phyloP scores from a whole-genome alignment of 106 monocot genomes.

The Gastrodia elata region DNA sequence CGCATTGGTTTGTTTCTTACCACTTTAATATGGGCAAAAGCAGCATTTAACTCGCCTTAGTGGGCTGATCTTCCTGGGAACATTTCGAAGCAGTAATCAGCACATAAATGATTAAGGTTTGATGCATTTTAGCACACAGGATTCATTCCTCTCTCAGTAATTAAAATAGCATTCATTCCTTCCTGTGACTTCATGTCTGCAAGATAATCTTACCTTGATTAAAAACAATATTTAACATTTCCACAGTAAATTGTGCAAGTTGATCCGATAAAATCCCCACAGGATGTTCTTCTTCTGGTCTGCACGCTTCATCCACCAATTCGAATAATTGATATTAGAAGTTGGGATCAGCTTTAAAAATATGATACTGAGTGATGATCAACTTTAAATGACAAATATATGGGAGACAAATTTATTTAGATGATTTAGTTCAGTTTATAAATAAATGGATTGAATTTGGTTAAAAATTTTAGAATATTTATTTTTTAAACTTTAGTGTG shows the following conservation, averaged over 20 bases:
- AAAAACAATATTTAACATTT: background rate
- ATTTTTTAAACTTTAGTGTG: too few relatives aligned
- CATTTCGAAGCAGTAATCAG: conserved; percentile 4
- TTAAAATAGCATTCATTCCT: background rate
- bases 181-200: background rate
- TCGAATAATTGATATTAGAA: background rate
- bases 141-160: background rate
- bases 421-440: too few relatives aligned
- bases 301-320: background rate
- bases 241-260: background rate
- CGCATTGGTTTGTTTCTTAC: background rate
- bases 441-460: too few relatives aligned
- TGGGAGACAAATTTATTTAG: too few relatives aligned
- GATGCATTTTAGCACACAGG: background rate
- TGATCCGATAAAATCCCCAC: background rate
- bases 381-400: background rate
- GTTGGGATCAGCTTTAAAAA: background rate
- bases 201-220: background rate
- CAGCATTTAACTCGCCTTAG: background rate
- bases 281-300: background rate
- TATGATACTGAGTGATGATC: background rate
- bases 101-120: background rate
- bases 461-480: too few relatives aligned
- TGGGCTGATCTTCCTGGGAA: background rate
- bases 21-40: background rate